Conservation (phyloP, 116 monocot species). For the Phalaenopsis hybrid region DNA sequence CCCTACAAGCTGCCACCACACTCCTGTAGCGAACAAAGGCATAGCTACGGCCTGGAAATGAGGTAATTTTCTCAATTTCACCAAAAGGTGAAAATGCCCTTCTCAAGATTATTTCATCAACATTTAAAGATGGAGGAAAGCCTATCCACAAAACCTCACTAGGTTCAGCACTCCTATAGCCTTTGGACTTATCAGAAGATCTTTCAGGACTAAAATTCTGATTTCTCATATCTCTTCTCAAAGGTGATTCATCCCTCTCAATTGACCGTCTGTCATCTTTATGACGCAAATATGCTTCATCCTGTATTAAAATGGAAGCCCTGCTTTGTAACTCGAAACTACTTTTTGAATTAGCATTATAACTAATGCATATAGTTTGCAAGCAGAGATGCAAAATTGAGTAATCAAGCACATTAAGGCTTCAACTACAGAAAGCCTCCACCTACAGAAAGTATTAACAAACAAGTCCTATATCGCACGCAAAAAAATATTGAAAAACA, state of each 20-base stretch:
- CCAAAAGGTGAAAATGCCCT: slow-evolving; percentile 88
- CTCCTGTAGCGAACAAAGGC: slow-evolving; percentile 72
- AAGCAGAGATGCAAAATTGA: neutral
- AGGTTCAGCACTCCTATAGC: slow-evolving; percentile 52
- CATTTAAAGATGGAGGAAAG: slow-evolving; percentile 55
- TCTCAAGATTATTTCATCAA: slow-evolving; percentile 58
- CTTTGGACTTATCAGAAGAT: slow-evolving; percentile 35
- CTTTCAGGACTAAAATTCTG: slow-evolving; percentile 35
- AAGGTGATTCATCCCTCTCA: slow-evolving; percentile 34
- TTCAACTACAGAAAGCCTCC: neutral
- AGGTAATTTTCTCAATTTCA: slow-evolving; percentile 65
- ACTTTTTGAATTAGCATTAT: slow-evolving; percentile 18
- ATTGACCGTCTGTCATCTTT: slow-evolving; percentile 27
- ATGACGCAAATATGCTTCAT: slow-evolving; percentile 35
- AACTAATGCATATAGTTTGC: neutral
- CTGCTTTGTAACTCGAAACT: slow-evolving; percentile 59
- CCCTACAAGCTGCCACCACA: slow-evolving; percentile 70
- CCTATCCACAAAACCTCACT: slow-evolving; percentile 94
- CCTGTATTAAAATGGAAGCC: slow-evolving; percentile 35
- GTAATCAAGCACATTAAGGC: neutral
- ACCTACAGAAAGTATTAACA: neutral
- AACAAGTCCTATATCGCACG: neutral
- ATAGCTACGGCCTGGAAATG: slow-evolving; percentile 83
- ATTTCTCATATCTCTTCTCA: slow-evolving; percentile 38
- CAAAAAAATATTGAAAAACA: neutral